Evolutionary conservation across 805 yeast genomes (phyloP).

Genomic region (Metschnikowia cubensis): DNA sequence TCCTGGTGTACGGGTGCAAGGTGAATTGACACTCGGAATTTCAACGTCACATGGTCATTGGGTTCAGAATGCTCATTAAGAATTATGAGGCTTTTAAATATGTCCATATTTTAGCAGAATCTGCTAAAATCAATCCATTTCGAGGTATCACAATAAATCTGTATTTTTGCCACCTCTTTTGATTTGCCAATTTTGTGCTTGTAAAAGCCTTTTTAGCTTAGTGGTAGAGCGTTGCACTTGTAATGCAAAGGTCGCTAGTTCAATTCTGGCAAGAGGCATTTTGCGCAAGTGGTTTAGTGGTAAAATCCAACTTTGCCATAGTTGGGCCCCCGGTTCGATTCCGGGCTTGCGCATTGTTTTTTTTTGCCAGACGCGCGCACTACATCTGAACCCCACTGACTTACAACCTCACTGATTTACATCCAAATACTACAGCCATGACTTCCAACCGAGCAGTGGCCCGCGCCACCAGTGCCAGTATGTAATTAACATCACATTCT

Average conservation of each 20-base stretch:
- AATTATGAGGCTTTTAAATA: too few relatives aligned
- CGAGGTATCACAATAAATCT: too few relatives aligned
- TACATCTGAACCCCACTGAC: not conserved
- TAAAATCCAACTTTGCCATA: constrained; percentile 21
- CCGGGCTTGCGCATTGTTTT: constrained; percentile 24
- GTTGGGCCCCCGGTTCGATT: constrained; percentile 21
- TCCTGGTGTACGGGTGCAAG: too few relatives aligned
- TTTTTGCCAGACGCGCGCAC: not conserved
- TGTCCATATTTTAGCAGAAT: too few relatives aligned
- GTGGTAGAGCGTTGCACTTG: constrained; percentile 99
- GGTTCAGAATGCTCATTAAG: too few relatives aligned
- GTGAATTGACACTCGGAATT: too few relatives aligned
- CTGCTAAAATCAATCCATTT: too few relatives aligned
- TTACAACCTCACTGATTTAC: too few relatives aligned
- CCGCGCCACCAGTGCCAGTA: constrained; percentile 37
- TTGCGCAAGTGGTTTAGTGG: constrained; percentile 19
- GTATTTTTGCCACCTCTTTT: too few relatives aligned
- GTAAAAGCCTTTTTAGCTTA: constrained; percentile 99
- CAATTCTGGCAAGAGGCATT: constrained; percentile 36
- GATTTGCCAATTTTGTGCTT: too few relatives aligned
- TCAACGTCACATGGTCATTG: too few relatives aligned
- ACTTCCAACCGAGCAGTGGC: constrained; percentile 44
- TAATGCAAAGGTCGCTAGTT: constrained; percentile 93
- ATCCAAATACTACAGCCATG: constrained; percentile 6
- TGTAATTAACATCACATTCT: constrained; percentile 13